phyloP scores from a whole-genome alignment of 768 basidiomycete species.

The Suillus americanus region DNA sequence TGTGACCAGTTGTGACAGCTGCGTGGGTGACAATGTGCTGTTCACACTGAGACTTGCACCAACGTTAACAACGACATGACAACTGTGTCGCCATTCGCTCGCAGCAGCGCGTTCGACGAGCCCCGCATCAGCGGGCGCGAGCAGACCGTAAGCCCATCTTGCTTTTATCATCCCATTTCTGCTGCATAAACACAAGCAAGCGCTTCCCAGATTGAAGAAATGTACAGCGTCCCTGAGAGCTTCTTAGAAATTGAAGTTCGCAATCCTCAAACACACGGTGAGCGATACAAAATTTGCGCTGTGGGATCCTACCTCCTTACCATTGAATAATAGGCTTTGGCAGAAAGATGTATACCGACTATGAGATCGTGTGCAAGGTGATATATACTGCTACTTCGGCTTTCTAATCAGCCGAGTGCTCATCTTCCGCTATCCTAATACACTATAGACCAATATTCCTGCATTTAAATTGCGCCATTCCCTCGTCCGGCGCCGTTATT shows the following conservation, averaged over 20 bases:
- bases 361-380: conserved; percentile 97
- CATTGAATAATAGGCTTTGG: conserved; percentile 68
- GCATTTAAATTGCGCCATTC: conserved; percentile 98
- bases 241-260: conserved; percentile 97
- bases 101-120: conserved; percentile 57
- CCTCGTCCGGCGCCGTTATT: conserved; percentile 83
- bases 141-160: conserved; percentile 48
- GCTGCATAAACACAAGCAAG: conserved; percentile 35
- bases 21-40: not conserved
- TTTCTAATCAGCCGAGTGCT: conserved; percentile 5
- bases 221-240: conserved; percentile 97
- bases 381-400: conserved; percentile 16
- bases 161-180: conserved; percentile 8
- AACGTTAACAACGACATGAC: conserved; percentile 26
- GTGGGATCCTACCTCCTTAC: not conserved
- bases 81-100: conserved; percentile 58
- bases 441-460: conserved; percentile 92
- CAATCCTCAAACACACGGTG: conserved; percentile 96
- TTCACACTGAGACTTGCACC: not conserved
- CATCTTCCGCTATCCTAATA: conserved; percentile 44
- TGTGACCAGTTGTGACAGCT: not conserved
- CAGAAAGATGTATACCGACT: conserved; percentile 99
- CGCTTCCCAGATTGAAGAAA: conserved; percentile 82
- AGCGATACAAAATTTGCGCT: not conserved
- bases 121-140: conserved; percentile 48